A percentile compares a stretch with the other conserved stretches of the same genome.
Evolutionary conservation across 139 green algal species (phyloP).

Genomic region (Coelastrella sp.): DNA sequence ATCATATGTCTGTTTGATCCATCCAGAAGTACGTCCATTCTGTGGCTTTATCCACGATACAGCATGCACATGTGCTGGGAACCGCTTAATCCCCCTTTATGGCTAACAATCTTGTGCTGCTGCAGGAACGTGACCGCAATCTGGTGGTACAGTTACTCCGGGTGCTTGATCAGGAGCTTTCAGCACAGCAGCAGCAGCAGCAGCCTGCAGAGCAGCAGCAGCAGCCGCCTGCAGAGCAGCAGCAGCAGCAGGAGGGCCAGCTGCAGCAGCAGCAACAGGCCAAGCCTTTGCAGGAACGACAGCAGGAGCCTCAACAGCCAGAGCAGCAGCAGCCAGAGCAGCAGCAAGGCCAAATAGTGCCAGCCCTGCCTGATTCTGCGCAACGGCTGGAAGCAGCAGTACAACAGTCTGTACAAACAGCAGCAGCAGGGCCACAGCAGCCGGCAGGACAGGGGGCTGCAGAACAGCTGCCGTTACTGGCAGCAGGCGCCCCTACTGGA

Average conservation of each 20-base stretch:
- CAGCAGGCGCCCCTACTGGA: too few species aligned
- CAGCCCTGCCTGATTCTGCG: background rate
- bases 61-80: too few species aligned
- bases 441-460: background rate
- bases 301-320: too few species aligned
- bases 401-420: background rate
- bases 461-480: background rate
- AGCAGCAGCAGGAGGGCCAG: background rate
- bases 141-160: background rate
- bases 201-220: too few species aligned
- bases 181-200: conserved; percentile 31
- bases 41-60: too few species aligned
- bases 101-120: too few species aligned
- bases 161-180: conserved; percentile 8
- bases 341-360: background rate
- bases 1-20: too few species aligned
- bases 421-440: background rate
- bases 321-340: background rate
- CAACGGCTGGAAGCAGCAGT: background rate
- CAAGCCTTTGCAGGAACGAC: background rate
- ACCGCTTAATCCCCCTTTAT: too few species aligned
- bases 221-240: conserved; percentile 3
- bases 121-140: background rate
- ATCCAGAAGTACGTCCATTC: too few species aligned
- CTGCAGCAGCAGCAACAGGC: background rate